Percentiles rank a stretch among this genome's conserved stretches.
These are phyloP conservation scores for Annulohypoxylon nitens DNA, from an alignment of 495 filamentous ascomycete species.

Conservation along the genomic window DNA sequence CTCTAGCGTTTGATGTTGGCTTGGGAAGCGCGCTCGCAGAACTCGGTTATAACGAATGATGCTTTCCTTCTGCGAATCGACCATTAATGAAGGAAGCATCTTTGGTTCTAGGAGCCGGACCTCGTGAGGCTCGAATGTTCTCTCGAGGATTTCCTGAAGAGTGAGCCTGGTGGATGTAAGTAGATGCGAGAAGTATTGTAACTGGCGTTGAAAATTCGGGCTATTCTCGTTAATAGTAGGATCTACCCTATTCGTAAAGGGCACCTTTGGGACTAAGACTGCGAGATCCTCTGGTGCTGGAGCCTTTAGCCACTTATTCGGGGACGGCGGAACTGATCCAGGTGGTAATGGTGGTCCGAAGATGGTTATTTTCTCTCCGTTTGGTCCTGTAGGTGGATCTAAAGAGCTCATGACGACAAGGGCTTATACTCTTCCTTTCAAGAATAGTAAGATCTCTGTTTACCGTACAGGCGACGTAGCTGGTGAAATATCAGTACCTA, in stretches of 20 bases:
- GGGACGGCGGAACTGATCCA: not conserved
- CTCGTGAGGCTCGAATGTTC: conserved; percentile 45
- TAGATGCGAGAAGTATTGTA: conserved; percentile 43
- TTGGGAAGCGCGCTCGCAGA: conserved; percentile 45
- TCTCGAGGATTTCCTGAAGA: conserved; percentile 43
- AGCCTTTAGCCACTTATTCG: not conserved
- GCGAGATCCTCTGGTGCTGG: not conserved
- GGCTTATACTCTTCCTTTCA: not conserved
- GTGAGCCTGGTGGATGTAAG: conserved; percentile 28
- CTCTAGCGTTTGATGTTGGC: conserved; percentile 28
- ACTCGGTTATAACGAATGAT: conserved; percentile 29
- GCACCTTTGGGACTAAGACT: conserved; percentile 14
- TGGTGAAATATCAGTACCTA: not conserved
- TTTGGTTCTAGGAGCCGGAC: conserved; percentile 41
- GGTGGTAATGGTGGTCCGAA: not conserved
- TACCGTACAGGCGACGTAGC: not conserved
- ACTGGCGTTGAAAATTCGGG: conserved; percentile 32
- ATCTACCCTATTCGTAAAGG: conserved; percentile 33
- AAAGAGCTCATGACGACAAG: conserved; percentile 18
- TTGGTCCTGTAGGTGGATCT: not conserved
- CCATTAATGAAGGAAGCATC: conserved; percentile 29
- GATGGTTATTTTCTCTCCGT: not conserved
- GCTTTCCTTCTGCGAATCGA: conserved; percentile 34
- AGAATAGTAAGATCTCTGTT: not conserved
- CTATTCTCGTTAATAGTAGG: conserved; percentile 29